Evolutionary conservation across 2,329 filamentous ascomycete species (phyloP).

Genomic region (Fusarium sp.): DNA sequence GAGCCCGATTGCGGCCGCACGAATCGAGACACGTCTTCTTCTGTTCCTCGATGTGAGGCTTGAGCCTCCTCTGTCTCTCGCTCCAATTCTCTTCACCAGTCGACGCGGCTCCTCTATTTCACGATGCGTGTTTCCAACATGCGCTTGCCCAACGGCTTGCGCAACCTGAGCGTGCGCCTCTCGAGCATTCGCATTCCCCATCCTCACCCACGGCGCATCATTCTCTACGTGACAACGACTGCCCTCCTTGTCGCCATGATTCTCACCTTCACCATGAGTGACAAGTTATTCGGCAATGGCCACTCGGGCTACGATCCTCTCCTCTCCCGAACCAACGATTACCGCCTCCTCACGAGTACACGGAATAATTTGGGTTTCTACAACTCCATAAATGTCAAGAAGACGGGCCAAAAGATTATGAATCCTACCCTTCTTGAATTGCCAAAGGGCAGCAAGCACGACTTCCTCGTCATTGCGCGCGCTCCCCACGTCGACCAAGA

Average conservation of each 20-base stretch:
- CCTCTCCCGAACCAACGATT: constrained; percentile 32
- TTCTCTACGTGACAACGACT: constrained; percentile 16
- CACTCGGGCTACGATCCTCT: constrained; percentile 23
- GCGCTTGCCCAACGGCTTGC: constrained; percentile 15
- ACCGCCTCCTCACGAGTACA: constrained; percentile 26
- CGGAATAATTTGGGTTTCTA: constrained; percentile 34
- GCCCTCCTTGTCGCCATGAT: constrained; percentile 21
- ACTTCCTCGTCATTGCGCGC: constrained; percentile 34
- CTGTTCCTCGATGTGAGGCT: constrained; percentile 12
- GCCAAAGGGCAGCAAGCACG: constrained; percentile 30
- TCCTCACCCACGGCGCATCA: constrained; percentile 31
- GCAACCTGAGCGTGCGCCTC: constrained; percentile 11
- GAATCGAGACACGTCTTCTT: neutral
- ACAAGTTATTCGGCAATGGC: neutral
- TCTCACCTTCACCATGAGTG: constrained; percentile 7
- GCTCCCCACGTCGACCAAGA: constrained; percentile 31
- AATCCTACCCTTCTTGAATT: constrained; percentile 34
- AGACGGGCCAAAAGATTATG: constrained; percentile 36
- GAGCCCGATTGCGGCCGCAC: neutral
- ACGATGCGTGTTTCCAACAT: constrained; percentile 23
- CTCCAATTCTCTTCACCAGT: neutral
- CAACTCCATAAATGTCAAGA: constrained; percentile 33
- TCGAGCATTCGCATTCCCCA: constrained; percentile 8
- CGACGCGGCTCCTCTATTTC: neutral
- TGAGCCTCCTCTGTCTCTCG: neutral